These are phyloP conservation scores for Chaetomium sp. DNA, from an alignment of 2,329 filamentous ascomycete genomes.

Conservation along the genomic window DNA sequence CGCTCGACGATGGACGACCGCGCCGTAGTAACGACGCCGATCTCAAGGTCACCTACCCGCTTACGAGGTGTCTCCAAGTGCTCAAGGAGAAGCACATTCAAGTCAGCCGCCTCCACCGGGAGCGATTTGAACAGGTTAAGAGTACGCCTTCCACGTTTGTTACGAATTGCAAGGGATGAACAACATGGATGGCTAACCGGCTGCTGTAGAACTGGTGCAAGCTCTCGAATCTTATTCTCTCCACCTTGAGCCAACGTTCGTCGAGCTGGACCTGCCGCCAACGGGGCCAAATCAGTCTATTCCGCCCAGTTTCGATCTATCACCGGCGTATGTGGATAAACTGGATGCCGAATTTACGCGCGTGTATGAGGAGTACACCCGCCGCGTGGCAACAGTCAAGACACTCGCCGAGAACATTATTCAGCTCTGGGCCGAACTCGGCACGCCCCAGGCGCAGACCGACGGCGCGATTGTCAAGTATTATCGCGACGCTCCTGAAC, in stretches of 20 bases:
- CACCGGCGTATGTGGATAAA: constrained; percentile 75
- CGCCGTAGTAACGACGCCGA: constrained; percentile 61
- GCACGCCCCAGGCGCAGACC: constrained; percentile 87
- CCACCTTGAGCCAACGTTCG: constrained; percentile 84
- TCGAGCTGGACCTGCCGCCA: constrained; percentile 78
- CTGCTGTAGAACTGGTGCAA: constrained; percentile 71
- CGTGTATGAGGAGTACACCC: constrained; percentile 94
- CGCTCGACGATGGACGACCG: constrained; percentile 68
- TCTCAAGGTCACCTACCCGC: constrained; percentile 73
- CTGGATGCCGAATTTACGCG: constrained; percentile 88
- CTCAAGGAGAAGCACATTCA: constrained; percentile 82
- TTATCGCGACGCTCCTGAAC: constrained; percentile 85
- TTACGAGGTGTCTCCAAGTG: constrained; percentile 68
- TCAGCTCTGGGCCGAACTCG: constrained; percentile 90
- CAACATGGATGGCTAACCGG: constrained; percentile 11
- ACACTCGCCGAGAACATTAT: constrained; percentile 77
- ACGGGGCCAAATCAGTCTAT: constrained; percentile 69
- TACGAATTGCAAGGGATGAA: neutral
- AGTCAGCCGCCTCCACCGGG: constrained; percentile 74
- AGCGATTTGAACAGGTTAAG: constrained; percentile 92
- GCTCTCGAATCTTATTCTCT: constrained; percentile 94
- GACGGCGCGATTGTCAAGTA: constrained; percentile 81
- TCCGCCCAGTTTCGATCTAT: constrained; percentile 85
- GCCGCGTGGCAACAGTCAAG: constrained; percentile 70
- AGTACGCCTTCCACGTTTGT: constrained; percentile 50